Conservation (phyloP, 108 stramenopile species). For the Stephanodiscus minutulus region DNA sequence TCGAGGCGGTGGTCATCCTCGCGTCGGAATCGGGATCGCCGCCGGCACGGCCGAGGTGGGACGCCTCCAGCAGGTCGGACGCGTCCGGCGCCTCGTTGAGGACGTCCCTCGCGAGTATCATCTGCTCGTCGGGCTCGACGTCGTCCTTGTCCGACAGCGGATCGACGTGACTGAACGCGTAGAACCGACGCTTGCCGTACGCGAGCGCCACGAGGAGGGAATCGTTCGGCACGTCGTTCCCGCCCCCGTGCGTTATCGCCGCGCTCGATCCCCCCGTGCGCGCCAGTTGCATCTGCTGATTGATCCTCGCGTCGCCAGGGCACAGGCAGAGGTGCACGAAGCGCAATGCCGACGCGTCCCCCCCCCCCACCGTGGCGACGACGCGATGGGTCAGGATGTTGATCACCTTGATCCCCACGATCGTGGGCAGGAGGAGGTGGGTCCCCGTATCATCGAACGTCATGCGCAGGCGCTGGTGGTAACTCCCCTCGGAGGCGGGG, state of each 20-base stretch:
- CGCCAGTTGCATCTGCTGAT: slow-evolving; percentile 90
- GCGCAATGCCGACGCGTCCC: slow-evolving; percentile 86
- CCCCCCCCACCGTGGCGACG: slow-evolving; percentile 77
- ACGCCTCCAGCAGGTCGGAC: slow-evolving; percentile 66
- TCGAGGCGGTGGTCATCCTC: slow-evolving; percentile 47
- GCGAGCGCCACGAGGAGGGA: slow-evolving; percentile 84
- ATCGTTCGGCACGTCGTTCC: slow-evolving; percentile 53
- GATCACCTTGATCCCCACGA: slow-evolving; percentile 95
- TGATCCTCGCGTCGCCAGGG: slow-evolving; percentile 89
- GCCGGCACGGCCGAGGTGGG: slow-evolving; percentile 31
- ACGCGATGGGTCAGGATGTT: slow-evolving; percentile 81
- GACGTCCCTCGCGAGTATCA: slow-evolving; percentile 77
- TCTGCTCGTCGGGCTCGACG: slow-evolving; percentile 49
- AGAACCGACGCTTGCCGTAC: slow-evolving; percentile 91
- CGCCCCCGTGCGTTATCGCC: slow-evolving; percentile 35
- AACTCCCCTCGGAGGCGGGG: slow-evolving; percentile 29
- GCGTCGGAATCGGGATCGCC: slow-evolving; percentile 28
- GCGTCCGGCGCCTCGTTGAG: slow-evolving; percentile 94
- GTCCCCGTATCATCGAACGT: slow-evolving; percentile 88
- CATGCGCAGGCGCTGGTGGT: slow-evolving; percentile 42
- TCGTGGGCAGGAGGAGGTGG: slow-evolving; percentile 84
- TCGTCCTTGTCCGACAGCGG: slow-evolving; percentile 52
- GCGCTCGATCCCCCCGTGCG: slow-evolving; percentile 56
- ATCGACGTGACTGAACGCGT: slow-evolving; percentile 88
- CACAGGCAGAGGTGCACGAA: slow-evolving; percentile 84